Conservation (phyloP, 306 rosid genomes). For the Gynostemma pentaphyllum region DNA sequence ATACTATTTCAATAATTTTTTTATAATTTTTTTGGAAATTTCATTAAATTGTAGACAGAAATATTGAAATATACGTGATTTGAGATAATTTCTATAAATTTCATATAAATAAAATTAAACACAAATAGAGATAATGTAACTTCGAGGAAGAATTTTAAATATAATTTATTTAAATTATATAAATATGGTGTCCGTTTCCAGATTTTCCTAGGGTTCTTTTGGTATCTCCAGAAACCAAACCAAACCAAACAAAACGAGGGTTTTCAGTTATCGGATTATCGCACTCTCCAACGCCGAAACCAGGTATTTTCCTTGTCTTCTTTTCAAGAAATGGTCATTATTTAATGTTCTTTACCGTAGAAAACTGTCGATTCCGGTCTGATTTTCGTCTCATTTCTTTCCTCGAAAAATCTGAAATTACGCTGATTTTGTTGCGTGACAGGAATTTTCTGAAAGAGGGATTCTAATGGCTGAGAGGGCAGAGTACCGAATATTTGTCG, state of each 20-base stretch:
- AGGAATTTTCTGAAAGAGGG: not conserved
- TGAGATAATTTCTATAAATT: too few species aligned
- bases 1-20: too few species aligned
- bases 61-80: too few species aligned
- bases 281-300: not conserved
- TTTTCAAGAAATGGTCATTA: not conserved
- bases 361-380: not conserved
- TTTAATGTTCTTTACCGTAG: not conserved
- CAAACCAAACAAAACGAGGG: not conserved
- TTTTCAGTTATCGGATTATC: not conserved
- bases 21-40: too few species aligned
- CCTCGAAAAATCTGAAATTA: not conserved
- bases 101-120: too few species aligned
- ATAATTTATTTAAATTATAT: not conserved
- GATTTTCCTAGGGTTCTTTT: not conserved
- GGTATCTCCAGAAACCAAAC: not conserved
- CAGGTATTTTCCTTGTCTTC: not conserved
- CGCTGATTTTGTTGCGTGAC: not conserved
- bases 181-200: not conserved
- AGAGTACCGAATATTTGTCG: slow-evolving; percentile 83
- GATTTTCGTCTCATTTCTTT: not conserved
- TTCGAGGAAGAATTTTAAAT: not conserved
- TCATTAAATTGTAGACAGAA: too few species aligned
- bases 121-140: too few species aligned
- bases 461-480: slow-evolving; percentile 71